Base-by-base conservation (phyloP, 495 filamentous ascomycete genomes). In the Neurospora tetrasperma region DNA sequence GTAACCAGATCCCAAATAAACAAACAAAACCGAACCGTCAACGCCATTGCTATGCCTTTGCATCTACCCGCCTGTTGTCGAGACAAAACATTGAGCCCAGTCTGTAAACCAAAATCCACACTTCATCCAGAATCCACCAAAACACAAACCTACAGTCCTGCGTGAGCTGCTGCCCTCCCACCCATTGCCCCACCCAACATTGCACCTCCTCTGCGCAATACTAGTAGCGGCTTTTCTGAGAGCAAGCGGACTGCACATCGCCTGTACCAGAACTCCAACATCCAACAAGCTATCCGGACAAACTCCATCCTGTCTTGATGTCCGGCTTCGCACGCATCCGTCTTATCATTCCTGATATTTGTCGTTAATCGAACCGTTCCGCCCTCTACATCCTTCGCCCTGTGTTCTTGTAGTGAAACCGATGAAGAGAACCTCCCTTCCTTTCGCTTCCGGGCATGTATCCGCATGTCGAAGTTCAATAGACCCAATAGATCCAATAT, bases 41-140 rank as follows among this genome's bases (percentile, higher is more conserved):
- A 76, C 75, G 73, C 75, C 75, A 38, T 73, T 72, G 75, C 75
- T 75, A 77, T 77, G 74, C 73, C 71, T 68, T 11, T 14, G 54
- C 35, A 38, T 35, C 27, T 66, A 16, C 54, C 54, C 54, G 54
- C 54, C 54, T 31, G 14, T 35, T 35, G 27, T 66, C 54, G 54
- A 62, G 54, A 35, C 27, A 35, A 66, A 62, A 62, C 27, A 62
- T 9, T 35, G 18, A 62, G 14, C 14, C 54, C 54, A 35, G 2
- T 16, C 27, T 14, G 14, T 27, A 35, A 18, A 35, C 12, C 27
- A 66, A 16, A 14, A 66, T 0, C 23, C 48, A 38, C 27, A 35
- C 27, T 8, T 66, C 54, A 7, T 39, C 9, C 39, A 39, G 5
- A 38, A 38, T 38, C 35, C 35, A 38, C 5, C 35, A 39, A 16